These are phyloP conservation scores for Termitomyces sp. DNA, from an alignment of 768 basidiomycete genomes.

Conservation along the genomic window DNA sequence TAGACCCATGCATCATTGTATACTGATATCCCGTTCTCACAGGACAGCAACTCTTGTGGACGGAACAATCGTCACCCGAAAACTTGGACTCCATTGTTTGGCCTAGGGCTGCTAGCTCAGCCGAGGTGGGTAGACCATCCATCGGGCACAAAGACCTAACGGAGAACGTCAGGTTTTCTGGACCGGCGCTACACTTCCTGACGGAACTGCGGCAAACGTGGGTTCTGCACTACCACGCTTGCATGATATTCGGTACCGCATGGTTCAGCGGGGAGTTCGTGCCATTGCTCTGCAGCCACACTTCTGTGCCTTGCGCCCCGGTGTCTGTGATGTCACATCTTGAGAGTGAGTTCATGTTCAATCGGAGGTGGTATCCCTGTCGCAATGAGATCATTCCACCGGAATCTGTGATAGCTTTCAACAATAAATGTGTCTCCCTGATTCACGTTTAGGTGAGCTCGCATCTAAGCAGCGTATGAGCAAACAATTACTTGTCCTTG, in stretches of 20 bases:
- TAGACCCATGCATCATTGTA: background rate
- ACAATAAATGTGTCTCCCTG: background rate
- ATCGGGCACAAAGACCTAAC: background rate
- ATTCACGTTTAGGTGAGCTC: background rate
- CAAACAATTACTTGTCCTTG: background rate
- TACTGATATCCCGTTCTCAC: background rate
- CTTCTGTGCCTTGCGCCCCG: slow-evolving; percentile 50
- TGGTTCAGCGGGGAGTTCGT: slow-evolving; percentile 42
- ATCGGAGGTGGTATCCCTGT: background rate
- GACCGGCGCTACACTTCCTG: slow-evolving; percentile 47
- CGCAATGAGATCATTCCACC: background rate
- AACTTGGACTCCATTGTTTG: slow-evolving; percentile 68
- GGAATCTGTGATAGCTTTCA: background rate
- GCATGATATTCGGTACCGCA: slow-evolving; percentile 43
- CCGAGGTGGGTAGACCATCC: slow-evolving; percentile 37
- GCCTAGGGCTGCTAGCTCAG: slow-evolving; percentile 68
- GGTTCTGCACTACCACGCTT: slow-evolving; percentile 31
- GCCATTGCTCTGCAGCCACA: slow-evolving; percentile 51
- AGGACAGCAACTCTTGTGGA: slow-evolving; percentile 70
- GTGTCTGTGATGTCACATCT: slow-evolving; percentile 30
- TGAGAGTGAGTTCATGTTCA: background rate
- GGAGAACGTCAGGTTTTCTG: slow-evolving; percentile 48
- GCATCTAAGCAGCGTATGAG: slow-evolving; percentile 1
- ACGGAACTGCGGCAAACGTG: slow-evolving; percentile 34
- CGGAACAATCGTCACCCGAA: slow-evolving; percentile 64